These are phyloP conservation scores for Dryadomyces quercus-mongolicae DNA, from an alignment of 2,329 filamentous ascomycete genomes.

Conservation along the genomic window DNA sequence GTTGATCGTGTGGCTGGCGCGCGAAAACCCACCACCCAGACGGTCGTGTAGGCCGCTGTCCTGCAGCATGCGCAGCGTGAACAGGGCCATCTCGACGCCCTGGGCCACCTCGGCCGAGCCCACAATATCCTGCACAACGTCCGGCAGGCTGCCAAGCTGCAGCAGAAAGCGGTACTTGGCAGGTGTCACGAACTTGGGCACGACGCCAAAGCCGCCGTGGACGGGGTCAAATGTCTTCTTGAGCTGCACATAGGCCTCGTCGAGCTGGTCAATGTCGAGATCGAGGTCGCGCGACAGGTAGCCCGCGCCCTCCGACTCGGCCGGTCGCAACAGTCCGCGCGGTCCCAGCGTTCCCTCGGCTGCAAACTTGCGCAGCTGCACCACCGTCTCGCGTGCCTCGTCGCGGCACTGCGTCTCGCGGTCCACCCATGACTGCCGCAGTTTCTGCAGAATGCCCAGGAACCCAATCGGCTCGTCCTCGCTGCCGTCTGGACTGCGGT, in stretches of 20 bases:
- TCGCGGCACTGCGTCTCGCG: constrained; percentile 74
- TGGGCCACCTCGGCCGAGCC: constrained; percentile 69
- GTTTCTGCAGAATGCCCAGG: constrained; percentile 68
- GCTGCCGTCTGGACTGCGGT: constrained; percentile 11
- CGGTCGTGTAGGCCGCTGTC: constrained; percentile 44
- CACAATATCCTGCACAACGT: constrained; percentile 73
- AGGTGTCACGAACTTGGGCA: constrained; percentile 85
- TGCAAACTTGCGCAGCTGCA: constrained; percentile 74
- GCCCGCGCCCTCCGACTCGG: constrained; percentile 16
- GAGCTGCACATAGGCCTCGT: constrained; percentile 79
- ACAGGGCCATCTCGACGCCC: constrained; percentile 66
- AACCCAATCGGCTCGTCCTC: constrained; percentile 57
- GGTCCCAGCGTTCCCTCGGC: constrained; percentile 65
- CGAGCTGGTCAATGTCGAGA: constrained; percentile 79
- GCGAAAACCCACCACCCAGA: constrained; percentile 43
- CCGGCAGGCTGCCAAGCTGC: constrained; percentile 57
- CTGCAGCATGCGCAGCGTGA: constrained; percentile 65
- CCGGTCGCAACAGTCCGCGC: constrained; percentile 16
- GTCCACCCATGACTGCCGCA: constrained; percentile 63
- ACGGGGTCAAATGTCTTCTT: constrained; percentile 65
- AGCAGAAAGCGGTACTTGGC: constrained; percentile 76
- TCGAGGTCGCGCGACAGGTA: constrained; percentile 41
- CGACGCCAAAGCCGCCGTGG: constrained; percentile 67
- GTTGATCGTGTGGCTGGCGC: constrained; percentile 82
- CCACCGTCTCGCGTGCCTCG: constrained; percentile 71